These are phyloP conservation scores for Colletotrichum falcatum DNA, from an alignment of 2,329 filamentous ascomycete genomes.

Conservation along the genomic window DNA sequence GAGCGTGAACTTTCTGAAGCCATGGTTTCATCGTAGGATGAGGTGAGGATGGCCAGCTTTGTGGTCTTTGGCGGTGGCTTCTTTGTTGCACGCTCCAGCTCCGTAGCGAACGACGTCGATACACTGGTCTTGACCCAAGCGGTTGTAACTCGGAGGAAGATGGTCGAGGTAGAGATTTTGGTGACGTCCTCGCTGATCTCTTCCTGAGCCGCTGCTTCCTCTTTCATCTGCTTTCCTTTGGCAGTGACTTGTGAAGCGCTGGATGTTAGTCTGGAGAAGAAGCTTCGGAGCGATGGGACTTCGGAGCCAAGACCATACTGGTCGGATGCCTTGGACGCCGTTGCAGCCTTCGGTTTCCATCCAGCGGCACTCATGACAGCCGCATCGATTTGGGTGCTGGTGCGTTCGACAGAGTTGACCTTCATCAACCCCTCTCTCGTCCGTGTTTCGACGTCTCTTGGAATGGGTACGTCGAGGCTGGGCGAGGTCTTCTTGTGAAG, in stretches of 20 bases:
- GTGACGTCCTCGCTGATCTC: constrained; percentile 78
- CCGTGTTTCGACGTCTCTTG: constrained; percentile 81
- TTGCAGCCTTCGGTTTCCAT: constrained; percentile 74
- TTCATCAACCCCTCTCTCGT: constrained; percentile 93
- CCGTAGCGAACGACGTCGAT: constrained; percentile 77
- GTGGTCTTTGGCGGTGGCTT: constrained; percentile 93
- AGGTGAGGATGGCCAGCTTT: constrained; percentile 87
- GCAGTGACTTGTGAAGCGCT: constrained; percentile 62
- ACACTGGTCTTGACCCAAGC: constrained; percentile 85
- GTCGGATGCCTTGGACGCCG: constrained; percentile 59
- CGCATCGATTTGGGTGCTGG: constrained; percentile 92
- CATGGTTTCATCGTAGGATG: constrained; percentile 85
- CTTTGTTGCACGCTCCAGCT: constrained; percentile 95
- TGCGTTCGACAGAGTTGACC: constrained; percentile 81
- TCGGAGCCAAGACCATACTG: constrained; percentile 64
- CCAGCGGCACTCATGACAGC: constrained; percentile 88
- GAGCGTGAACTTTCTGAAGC: constrained; percentile 70
- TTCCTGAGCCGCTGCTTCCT: constrained; percentile 73
- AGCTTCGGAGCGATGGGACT: constrained; percentile 76
- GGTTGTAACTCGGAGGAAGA: constrained; percentile 90
- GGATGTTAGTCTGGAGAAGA: constrained; percentile 82
- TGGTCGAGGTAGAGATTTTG: constrained; percentile 77
- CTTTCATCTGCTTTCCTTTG: constrained; percentile 68
- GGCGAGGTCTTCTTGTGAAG: constrained; percentile 89
- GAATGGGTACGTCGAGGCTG: constrained; percentile 77